Base-by-base conservation (phyloP, 1,284 basidiomycete species). In the Apiotrichum laibachii region DNA sequence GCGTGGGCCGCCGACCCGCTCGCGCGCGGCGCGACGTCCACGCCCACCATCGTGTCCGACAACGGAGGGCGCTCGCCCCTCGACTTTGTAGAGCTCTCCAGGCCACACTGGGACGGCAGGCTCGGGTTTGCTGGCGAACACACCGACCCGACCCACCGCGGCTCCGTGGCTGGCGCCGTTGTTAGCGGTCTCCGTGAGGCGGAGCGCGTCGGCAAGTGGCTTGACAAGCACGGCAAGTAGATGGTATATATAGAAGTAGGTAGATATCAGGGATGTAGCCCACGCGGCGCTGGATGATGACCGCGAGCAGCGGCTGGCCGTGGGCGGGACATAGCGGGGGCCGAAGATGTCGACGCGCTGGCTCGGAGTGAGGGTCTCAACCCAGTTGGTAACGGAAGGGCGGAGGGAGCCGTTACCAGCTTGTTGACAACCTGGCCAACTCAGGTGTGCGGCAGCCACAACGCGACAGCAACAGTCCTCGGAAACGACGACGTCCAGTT, bases 51-150 rank as follows among this genome's bases (percentile, higher is more conserved):
- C 19, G 65, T 79, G 18, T 71, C 68, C 7, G 64, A 72, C 16
- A 62, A 66, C 19, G 75, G 75, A n/a, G 76, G 73, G 60, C 53
- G 75, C 15, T 69, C 71, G 34, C 81, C 81, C 6, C 66, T 82
- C 66, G 81, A 82, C 69, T 81, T 81, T 57, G 75, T 79, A 54
- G 72, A 79, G 67, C 73, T 82, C 8, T 64, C 72, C 0, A 66
- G 79, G 53, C 74, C 79, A 1, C 66, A 76, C 5, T 82, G 81
- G 79, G 72, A 64, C 4, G 80, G 80, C 0, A 62, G 66, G 4
- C 70, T 83, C 1, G 79, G 80, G 0, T 83, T 82, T 40, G 82
- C 82, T 16, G 82, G 82, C 13, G 82, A 83, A 69, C 81, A 82
- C 56, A 83, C 81, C 5, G 80, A 81, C 57, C 68, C 81, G 61